These are phyloP conservation scores for Daldinia concentrica DNA, from an alignment of 495 filamentous ascomycete species.

Conservation along the genomic window DNA sequence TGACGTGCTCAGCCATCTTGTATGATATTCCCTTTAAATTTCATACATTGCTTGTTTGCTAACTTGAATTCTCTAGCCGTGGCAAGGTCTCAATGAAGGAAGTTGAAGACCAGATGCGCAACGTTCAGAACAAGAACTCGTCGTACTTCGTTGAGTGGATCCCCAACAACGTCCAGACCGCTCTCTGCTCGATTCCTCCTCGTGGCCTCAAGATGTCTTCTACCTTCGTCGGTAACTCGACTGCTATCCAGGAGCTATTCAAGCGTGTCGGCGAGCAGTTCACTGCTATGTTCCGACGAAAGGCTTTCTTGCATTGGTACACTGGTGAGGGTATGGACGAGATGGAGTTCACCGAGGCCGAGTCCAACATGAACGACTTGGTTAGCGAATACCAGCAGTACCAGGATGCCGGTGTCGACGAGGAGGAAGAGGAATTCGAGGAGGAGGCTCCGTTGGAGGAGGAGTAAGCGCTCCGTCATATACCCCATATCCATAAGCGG, in stretches of 20 bases:
- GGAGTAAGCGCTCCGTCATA: constrained; percentile 41
- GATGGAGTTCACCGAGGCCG: constrained; percentile 99
- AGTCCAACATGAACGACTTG: constrained; percentile 99
- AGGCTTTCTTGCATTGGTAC: constrained; percentile 99
- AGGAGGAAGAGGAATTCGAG: constrained; percentile 72
- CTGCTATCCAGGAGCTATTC: constrained; percentile 99
- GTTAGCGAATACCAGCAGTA: constrained; percentile 99
- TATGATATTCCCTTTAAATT: constrained; percentile 41
- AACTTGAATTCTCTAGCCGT: constrained; percentile 67
- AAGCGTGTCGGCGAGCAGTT: constrained; percentile 99
- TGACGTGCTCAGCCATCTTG: constrained; percentile 99
- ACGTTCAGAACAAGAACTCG: constrained; percentile 99
- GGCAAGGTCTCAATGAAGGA: constrained; percentile 99
- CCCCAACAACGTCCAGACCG: constrained; percentile 99
- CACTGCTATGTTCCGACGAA: constrained; percentile 99
- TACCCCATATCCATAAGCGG: constrained; percentile 38
- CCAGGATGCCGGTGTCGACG: constrained; percentile 92
- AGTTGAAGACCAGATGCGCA: constrained; percentile 99
- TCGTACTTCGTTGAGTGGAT: constrained; percentile 99
- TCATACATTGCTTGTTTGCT: constrained; percentile 30
- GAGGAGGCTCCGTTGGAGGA: constrained; percentile 59
- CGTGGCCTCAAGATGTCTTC: constrained; percentile 99
- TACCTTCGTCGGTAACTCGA: constrained; percentile 99
- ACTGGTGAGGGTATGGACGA: constrained; percentile 99
- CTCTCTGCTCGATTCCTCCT: constrained; percentile 98